Evolutionary conservation across 1,139 yeast genomes (phyloP).

Genomic region (Suhomyces atakaporum): DNA sequence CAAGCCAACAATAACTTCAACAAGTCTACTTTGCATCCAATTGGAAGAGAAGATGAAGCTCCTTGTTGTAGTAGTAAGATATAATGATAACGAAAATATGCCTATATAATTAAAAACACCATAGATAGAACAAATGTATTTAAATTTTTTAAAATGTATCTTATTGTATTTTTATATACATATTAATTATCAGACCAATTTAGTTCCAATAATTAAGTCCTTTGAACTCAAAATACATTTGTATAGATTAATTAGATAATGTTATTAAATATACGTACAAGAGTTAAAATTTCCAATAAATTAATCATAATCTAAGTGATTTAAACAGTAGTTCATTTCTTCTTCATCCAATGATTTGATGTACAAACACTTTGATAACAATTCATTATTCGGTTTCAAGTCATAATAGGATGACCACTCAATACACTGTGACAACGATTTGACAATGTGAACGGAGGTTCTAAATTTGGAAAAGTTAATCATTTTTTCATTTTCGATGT

Average conservation of each 20-base stretch:
- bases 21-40: conserved; percentile 54
- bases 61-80: conserved; percentile 51
- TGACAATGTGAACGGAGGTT: conserved; percentile 76
- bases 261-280: too few relatives aligned
- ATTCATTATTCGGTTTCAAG: conserved; percentile 52
- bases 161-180: too few relatives aligned
- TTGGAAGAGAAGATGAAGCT: conserved; percentile 24
- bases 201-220: too few relatives aligned
- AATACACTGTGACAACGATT: conserved; percentile 75
- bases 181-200: background rate
- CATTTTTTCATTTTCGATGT: conserved; percentile 40
- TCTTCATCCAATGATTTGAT: conserved; percentile 74
- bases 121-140: background rate
- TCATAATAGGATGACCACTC: conserved; percentile 78
- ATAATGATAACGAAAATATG: conserved; percentile 5
- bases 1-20: conserved; percentile 71
- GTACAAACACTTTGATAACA: conserved; percentile 81
- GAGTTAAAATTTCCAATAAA: too few relatives aligned
- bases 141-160: background rate
- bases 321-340: conserved; percentile 59
- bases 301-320: conserved; percentile 3
- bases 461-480: conserved; percentile 80
- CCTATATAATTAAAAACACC: background rate
- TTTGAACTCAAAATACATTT: too few relatives aligned
- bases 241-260: too few relatives aligned